Evolutionary conservation across 2,329 filamentous ascomycete species (phyloP).

Genomic region (Cylindrodendrum hubeiense): DNA sequence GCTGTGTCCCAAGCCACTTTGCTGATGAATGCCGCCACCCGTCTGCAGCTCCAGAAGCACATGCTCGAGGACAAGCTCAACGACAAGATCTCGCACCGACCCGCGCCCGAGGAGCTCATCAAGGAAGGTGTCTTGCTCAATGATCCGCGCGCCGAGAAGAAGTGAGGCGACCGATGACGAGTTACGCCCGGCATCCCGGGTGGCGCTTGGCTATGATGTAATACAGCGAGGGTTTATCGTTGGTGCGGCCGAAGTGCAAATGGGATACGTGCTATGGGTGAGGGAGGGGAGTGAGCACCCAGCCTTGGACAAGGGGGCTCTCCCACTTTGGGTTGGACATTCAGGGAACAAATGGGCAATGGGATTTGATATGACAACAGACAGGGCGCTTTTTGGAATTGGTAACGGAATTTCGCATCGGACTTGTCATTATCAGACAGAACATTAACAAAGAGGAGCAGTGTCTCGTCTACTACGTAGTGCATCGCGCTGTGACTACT

Average conservation of each 20-base stretch:
- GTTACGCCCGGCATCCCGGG: conserved; percentile 69
- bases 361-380: not conserved
- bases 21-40: conserved; percentile 25
- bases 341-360: conserved; percentile 1
- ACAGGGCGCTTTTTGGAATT: conserved; percentile 2
- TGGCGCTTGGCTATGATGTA: conserved; percentile 60
- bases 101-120: conserved; percentile 80
- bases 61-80: conserved; percentile 91
- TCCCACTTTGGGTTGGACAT: conserved; percentile 3
- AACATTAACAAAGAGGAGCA: conserved; percentile 17
- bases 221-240: conserved; percentile 21
- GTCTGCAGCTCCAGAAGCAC: conserved; percentile 77
- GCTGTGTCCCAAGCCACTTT: conserved; percentile 8
- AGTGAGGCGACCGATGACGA: conserved; percentile 74
- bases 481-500: not conserved
- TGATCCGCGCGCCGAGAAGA: conserved; percentile 70
- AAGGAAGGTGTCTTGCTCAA: conserved; percentile 83
- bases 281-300: not conserved
- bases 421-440: not conserved
- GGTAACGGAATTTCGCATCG: not conserved
- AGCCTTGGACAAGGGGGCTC: not conserved
- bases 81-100: conserved; percentile 85
- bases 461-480: not conserved
- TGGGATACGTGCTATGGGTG: not conserved
- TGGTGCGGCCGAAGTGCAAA: not conserved